Conservation (phyloP, 768 basidiomycete genomes). For the Lactarius psammicola region DNA sequence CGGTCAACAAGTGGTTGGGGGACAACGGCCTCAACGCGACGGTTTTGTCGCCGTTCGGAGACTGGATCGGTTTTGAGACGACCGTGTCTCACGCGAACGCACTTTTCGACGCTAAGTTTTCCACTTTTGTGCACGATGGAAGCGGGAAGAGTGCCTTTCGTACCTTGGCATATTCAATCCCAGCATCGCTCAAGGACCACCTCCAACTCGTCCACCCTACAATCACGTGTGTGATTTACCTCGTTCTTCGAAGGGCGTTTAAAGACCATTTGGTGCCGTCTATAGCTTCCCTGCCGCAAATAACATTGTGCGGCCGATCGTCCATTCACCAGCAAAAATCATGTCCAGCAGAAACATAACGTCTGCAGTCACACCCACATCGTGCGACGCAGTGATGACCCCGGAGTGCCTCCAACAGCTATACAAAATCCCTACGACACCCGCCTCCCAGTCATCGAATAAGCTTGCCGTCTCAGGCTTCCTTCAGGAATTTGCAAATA, state of each 20-base stretch:
- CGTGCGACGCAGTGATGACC: conserved; percentile 23
- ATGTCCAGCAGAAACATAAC: not conserved
- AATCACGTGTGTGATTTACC: conserved; percentile 8
- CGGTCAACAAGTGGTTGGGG: conserved; percentile 19
- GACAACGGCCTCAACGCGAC: conserved; percentile 23
- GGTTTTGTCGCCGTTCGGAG: conserved; percentile 25
- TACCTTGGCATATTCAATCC: conserved; percentile 31
- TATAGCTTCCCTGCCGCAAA: conserved; percentile 13
- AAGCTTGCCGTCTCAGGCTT: conserved; percentile 29
- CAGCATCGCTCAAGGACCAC: conserved; percentile 21
- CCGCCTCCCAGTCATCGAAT: conserved; percentile 20
- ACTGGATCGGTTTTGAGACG: conserved; percentile 34
- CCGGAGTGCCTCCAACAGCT: conserved; percentile 31
- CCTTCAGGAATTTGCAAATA: conserved; percentile 28
- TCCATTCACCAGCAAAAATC: not conserved
- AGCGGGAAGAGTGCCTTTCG: conserved; percentile 23
- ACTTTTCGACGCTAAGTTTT: conserved; percentile 28
- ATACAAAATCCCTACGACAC: conserved; percentile 29
- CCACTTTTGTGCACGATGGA: conserved; percentile 21
- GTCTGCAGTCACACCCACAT: not conserved
- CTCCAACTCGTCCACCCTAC: conserved; percentile 29
- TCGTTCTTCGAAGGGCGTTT: not conserved
- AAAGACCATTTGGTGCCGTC: not conserved
- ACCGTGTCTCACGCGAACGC: conserved; percentile 27
- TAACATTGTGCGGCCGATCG: not conserved